phyloP scores from a whole-genome alignment of 768 basidiomycete species.

The Leccinum imitatum region DNA sequence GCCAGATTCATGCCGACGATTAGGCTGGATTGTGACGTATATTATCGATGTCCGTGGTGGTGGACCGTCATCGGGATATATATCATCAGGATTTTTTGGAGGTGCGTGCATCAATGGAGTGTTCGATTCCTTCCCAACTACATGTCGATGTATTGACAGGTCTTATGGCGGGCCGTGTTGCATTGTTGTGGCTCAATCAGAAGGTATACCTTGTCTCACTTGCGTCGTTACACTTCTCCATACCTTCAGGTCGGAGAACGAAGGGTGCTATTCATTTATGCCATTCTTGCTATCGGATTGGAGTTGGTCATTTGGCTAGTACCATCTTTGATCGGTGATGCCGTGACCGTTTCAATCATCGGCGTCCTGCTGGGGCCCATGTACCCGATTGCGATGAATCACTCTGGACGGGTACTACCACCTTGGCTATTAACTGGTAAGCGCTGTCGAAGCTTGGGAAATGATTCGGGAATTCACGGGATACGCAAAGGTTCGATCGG shows the following conservation, averaged over 20 bases:
- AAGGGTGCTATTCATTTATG: slow-evolving; percentile 52
- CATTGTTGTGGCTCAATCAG: slow-evolving; percentile 54
- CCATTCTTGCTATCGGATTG: slow-evolving; percentile 51
- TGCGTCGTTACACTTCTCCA: background rate
- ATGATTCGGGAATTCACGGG: background rate
- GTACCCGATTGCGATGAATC: slow-evolving; percentile 65
- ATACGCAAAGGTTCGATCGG: slow-evolving; percentile 48
- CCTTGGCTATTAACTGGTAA: slow-evolving; percentile 59
- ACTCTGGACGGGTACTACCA: slow-evolving; percentile 66
- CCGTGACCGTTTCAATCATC: slow-evolving; percentile 54
- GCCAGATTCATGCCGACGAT: background rate
- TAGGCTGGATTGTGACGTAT: slow-evolving; percentile 74
- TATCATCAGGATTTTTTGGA: slow-evolving; percentile 57
- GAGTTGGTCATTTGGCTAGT: slow-evolving; percentile 60
- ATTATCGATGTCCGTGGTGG: slow-evolving; percentile 43
- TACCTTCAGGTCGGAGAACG: slow-evolving; percentile 50
- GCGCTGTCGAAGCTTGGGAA: background rate
- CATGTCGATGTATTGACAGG: slow-evolving; percentile 36
- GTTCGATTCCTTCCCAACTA: background rate
- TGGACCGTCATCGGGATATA: slow-evolving; percentile 46
- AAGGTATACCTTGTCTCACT: slow-evolving; percentile 33
- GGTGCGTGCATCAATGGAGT: slow-evolving; percentile 34
- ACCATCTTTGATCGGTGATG: slow-evolving; percentile 51
- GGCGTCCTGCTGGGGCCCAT: slow-evolving; percentile 55
- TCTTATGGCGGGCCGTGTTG: slow-evolving; percentile 55